Evolutionary conservation across 2,329 filamentous ascomycete species (phyloP), one percentile per base, ranked within the genome.

Genomic region (Sclerotinia spermophila): DNA sequence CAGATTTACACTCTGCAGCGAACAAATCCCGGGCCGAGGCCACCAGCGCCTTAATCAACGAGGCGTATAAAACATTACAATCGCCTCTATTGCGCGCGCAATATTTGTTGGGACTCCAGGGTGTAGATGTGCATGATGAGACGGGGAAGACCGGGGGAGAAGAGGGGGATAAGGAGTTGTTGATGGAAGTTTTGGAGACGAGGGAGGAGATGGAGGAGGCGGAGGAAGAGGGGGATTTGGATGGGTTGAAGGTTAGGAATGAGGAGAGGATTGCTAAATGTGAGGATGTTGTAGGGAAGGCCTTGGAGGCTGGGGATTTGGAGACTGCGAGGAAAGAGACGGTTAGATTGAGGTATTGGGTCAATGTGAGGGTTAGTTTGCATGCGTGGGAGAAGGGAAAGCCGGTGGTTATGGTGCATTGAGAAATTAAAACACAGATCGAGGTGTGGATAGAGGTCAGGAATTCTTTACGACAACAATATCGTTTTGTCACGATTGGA

Each of bases 291-390:
- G 77, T 98, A 35, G 91, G 86, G 61, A 77, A 80, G 69, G 87
- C 89, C 0, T 95, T 98, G 78, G 84, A 82, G 73, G 76, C 80
- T 13, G 91, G 90, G 64, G 87, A 95, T 78, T 79, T 92, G 53
- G 85, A 89, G 55, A 81, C 73, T 13, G 95, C 94, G 24, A 89
- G 86, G 81, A 81, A 79, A 72, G 93, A 96, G 85, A 89, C 90
- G 60, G 89, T 97, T 2, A 85, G 87, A 80, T 81, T 97, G 82
- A 85, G 93, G 80, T 98, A 97, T 83, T 97, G 95, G 95, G 86
- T 91, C 70, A 97, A 94, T 81, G 90, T 98, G 72, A 86, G 89
- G 73, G 91, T 96, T 80, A 92, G 89, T 61, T 83, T 97, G 77
- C 84, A 91, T 79, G 87, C 90, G 73, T 97, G 95, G 94, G 93